Evolutionary conservation across 1,139 yeast genomes (phyloP), one percentile per base, ranked within the genome.

Genomic region (Starmera stellimalicola): DNA sequence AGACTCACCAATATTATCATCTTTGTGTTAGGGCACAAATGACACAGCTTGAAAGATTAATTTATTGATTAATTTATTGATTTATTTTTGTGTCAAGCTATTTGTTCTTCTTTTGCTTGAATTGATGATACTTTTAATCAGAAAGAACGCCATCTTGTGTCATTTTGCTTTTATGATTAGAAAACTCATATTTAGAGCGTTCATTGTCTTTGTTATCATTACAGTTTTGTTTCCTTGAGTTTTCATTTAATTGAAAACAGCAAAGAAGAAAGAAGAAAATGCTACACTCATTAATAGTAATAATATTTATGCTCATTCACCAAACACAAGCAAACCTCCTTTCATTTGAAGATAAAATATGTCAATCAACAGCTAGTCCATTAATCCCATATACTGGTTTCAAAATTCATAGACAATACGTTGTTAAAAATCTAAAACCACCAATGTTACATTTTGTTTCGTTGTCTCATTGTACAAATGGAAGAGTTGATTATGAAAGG

Each of bases 391-490:
- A 70, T 42, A 65, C 79, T 0, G 88, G 88, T 1, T 73, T 76
- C 49, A 70, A 72, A 39, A 57, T 78, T 3, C 68, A 68, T 33
- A 60, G 79, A 29, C 68, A 70, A 26, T 71, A 69, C 42, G 66
- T 64, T 24, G 47, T 73, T 22, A 57, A 62, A 28, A 58, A 66
- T 4, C 42, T 59, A 5, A 50, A 55, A 6, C 66, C 68, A 1
- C 63, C 64, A 2, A 52, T 70, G 20, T 56, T 64, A 36, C 76
- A 68, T 39, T 67, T 64, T 40, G 51, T 77, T 8, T 55, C 70
- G 1, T 47, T 79, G 12, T 60, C 70, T 0, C 77, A 70, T 43
- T 80, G 88, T 50, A 54, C 63, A 19, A 57, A 59, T 12, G 88
- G 88, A 0, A 52, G 52, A n/a, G 60, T 66, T 4, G 69, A 67